Percentiles rank a stretch among this genome's conserved stretches.
These are phyloP conservation scores for Exophiala phaeomuriformis DNA, from an alignment of 2,329 filamentous ascomycete species.

Conservation along the genomic window DNA sequence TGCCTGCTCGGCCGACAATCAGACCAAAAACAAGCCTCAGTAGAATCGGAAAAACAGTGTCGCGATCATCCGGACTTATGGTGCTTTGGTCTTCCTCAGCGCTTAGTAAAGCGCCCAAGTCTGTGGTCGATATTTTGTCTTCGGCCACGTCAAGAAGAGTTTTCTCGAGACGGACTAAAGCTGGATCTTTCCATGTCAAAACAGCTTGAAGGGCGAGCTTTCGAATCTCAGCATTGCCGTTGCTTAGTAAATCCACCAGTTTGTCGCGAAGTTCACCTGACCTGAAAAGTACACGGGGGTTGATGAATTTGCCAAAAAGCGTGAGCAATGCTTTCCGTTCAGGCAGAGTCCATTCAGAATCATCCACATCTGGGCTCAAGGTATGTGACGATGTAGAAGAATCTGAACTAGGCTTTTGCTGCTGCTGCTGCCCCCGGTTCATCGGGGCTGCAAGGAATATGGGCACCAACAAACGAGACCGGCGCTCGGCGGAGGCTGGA, in stretches of 20 bases:
- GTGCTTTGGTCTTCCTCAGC: slow-evolving; percentile 56
- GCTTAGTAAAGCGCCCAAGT: slow-evolving; percentile 81
- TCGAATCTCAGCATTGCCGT: slow-evolving; percentile 86
- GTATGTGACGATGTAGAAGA: slow-evolving; percentile 23
- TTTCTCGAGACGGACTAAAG: slow-evolving; percentile 71
- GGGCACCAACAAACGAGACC: slow-evolving; percentile 76
- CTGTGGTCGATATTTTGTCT: slow-evolving; percentile 84
- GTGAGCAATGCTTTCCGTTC: slow-evolving; percentile 79
- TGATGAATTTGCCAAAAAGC: slow-evolving; percentile 76
- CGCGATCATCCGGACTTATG: slow-evolving; percentile 66
- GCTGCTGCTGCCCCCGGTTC: slow-evolving; percentile 16
- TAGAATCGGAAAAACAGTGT: slow-evolving; percentile 73
- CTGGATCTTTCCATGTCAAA: slow-evolving; percentile 78
- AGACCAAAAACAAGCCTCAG: slow-evolving; percentile 83
- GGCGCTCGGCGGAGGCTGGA: slow-evolving; percentile 73
- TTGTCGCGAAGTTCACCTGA: slow-evolving; percentile 67
- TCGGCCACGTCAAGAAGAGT: slow-evolving; percentile 81
- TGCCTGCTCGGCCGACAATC: slow-evolving; percentile 73
- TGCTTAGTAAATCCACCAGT: slow-evolving; percentile 67
- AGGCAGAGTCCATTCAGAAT: slow-evolving; percentile 39
- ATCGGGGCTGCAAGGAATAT: slow-evolving; percentile 67
- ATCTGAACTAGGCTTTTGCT: slow-evolving; percentile 11
- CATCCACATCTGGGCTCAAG: slow-evolving; percentile 25
- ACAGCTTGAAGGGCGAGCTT: slow-evolving; percentile 76
- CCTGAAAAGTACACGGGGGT: slow-evolving; percentile 76